These are phyloP conservation scores for Emmonsia crescens DNA, from an alignment of 2,329 filamentous ascomycete genomes.

Conservation along the genomic window DNA sequence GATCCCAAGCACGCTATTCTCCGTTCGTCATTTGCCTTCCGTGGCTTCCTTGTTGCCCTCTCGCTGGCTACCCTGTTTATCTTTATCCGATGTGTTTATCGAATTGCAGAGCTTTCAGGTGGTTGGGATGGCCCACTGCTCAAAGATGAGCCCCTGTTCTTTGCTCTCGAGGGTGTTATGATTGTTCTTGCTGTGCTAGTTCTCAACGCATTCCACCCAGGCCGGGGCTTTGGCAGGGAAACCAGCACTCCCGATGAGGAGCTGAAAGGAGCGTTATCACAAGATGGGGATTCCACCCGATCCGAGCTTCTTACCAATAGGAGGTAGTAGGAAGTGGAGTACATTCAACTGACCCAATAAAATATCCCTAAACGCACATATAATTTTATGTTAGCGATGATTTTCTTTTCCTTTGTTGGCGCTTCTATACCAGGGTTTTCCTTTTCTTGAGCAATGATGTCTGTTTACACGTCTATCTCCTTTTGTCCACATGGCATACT, in stretches of 20 bases:
- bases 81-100: conserved; percentile 39
- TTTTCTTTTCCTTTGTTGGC: not conserved
- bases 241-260: conserved; percentile 4
- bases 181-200: conserved; percentile 37
- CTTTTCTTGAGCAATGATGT: not conserved
- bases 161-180: conserved; percentile 46
- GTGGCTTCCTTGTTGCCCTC: conserved; percentile 32
- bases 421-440: not conserved
- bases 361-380: not conserved
- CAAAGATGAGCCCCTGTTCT: conserved; percentile 41
- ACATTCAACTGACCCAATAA: not conserved
- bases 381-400: not conserved
- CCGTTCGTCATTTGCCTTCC: conserved; percentile 28
- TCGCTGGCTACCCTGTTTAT: conserved; percentile 34
- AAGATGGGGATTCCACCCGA: not conserved
- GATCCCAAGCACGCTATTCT: conserved; percentile 8
- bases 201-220: conserved; percentile 41
- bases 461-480: not conserved
- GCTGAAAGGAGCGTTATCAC: not conserved
- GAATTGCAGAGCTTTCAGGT: conserved; percentile 40
- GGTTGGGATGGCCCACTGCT: conserved; percentile 40
- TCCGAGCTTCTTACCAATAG: not conserved
- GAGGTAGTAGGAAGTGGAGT: not conserved
- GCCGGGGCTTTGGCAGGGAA: conserved; percentile 13
- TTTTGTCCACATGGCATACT: not conserved